Conservation (phyloP, 306 rosid genomes). For the Vicia sativa region DNA sequence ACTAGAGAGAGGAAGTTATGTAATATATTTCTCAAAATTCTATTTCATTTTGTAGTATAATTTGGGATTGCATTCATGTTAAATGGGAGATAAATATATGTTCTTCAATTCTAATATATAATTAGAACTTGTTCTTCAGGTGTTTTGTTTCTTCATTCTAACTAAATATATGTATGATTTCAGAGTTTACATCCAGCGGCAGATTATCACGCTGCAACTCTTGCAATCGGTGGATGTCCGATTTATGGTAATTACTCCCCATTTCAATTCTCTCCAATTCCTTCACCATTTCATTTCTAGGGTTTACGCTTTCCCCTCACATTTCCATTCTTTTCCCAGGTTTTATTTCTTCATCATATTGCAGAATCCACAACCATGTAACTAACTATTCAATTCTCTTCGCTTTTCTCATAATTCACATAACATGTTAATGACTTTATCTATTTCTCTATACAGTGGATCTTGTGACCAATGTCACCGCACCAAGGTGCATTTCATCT, state of each 20-base stretch:
- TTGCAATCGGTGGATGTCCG: no score
- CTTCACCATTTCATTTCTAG: slow-evolving; percentile 10
- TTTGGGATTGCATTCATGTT: no score
- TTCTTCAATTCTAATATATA: no score
- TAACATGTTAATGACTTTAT: slow-evolving; percentile 12
- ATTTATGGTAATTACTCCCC: not conserved
- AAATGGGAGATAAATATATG: no score
- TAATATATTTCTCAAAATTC: not conserved
- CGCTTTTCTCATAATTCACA: slow-evolving; percentile 8
- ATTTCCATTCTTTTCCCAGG: slow-evolving; percentile 41
- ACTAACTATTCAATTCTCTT: slow-evolving; percentile 16
- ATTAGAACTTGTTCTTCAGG: no score
- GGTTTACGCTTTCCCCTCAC: not conserved
- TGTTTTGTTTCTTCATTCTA: no score
- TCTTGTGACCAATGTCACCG: slow-evolving; percentile 55
- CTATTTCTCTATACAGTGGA: slow-evolving; percentile 27
- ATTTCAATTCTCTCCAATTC: no score
- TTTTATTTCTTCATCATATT: slow-evolving; percentile 39
- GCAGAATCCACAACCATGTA: slow-evolving; percentile 53
- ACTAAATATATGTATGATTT: no score
- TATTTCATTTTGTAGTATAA: not conserved
- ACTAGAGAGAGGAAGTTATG: not conserved
- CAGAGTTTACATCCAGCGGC: no score
- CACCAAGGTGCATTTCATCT: slow-evolving; percentile 50
- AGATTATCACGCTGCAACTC: no score